Evolutionary conservation across 2,329 filamentous ascomycete species (phyloP).

Genomic region (Epichloe sylvatica): DNA sequence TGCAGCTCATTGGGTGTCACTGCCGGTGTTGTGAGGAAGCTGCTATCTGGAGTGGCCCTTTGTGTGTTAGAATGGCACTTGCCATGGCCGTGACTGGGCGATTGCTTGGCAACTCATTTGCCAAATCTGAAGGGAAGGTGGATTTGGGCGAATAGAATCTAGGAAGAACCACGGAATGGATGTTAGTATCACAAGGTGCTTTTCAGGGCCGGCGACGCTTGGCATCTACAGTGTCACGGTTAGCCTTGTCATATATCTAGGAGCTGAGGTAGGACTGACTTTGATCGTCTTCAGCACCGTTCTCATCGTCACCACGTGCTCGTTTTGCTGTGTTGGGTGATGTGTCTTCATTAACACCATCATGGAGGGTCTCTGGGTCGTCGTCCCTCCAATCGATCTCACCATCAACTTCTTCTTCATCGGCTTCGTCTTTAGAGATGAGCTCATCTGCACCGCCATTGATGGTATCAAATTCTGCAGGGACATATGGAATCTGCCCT

Average conservation of each 20-base stretch:
- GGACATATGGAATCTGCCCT: conserved; percentile 16
- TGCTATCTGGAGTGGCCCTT: neutral
- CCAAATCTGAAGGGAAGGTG: neutral
- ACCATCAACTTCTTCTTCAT: conserved; percentile 2
- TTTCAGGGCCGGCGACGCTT: conserved; percentile 10
- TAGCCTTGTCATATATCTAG: neutral
- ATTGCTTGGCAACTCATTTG: neutral
- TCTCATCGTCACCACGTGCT: conserved; percentile 8
- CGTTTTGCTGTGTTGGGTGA: conserved; percentile 6
- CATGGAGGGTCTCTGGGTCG: conserved; percentile 2
- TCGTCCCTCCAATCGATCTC: conserved; percentile 12
- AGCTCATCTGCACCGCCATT: neutral
- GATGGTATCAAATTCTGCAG: neutral
- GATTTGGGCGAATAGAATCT: neutral
- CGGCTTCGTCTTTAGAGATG: neutral
- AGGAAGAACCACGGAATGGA: neutral
- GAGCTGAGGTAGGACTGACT: conserved; percentile 3
- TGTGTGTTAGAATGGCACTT: neutral
- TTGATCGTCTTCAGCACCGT: conserved; percentile 6
- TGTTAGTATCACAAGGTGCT: conserved; percentile 3
- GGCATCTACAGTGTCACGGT: conserved; percentile 6
- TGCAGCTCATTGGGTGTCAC: neutral
- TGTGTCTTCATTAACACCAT: conserved; percentile 1
- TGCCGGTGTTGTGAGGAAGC: neutral
- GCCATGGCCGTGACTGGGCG: neutral